These are phyloP conservation scores for Akanthomyces dipterigenus DNA, from an alignment of 2,329 filamentous ascomycete genomes.

Conservation along the genomic window DNA sequence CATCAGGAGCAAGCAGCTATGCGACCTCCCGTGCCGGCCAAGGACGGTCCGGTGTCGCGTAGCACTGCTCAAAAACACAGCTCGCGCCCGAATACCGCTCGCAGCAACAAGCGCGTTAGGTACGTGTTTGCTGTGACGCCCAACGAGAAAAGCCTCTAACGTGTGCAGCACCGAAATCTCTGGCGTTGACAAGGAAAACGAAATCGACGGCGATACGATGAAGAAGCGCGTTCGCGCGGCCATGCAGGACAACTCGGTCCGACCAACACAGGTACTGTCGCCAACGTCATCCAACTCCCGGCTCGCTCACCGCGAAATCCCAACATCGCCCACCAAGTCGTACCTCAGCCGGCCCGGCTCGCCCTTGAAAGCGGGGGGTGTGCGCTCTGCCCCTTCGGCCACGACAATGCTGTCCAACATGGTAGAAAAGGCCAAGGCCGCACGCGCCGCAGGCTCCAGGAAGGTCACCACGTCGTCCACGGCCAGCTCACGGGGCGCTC, in stretches of 20 bases:
- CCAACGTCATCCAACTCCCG: conserved; percentile 78
- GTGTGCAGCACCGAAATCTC: conserved; percentile 51
- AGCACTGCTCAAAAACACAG: conserved; percentile 16
- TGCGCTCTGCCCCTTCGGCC: conserved; percentile 32
- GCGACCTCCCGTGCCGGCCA: conserved; percentile 42
- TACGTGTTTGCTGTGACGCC: conserved; percentile 25
- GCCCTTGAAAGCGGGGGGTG: conserved; percentile 48
- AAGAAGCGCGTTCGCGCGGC: conserved; percentile 58
- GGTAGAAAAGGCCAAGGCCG: conserved; percentile 55
- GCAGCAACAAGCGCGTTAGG: conserved; percentile 44
- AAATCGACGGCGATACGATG: conserved; percentile 52
- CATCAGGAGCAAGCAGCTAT: conserved; percentile 33
- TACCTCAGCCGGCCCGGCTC: conserved; percentile 53
- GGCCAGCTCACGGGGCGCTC: conserved; percentile 30
- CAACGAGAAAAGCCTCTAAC: conserved; percentile 22
- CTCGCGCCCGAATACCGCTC: conserved; percentile 19
- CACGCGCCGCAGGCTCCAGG: conserved; percentile 40
- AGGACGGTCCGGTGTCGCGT: conserved; percentile 33
- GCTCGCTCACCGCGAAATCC: conserved; percentile 42
- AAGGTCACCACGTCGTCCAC: conserved; percentile 41
- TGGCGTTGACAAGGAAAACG: conserved; percentile 71
- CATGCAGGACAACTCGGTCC: conserved; percentile 31
- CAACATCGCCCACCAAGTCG: conserved; percentile 49
- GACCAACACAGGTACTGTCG: conserved; percentile 61
- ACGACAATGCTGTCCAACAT: conserved; percentile 46